A percentile compares a stretch with the other conserved stretches of the same genome.
Conservation (phyloP, 225 moss, liverwort and hornwort species). For the Lunularia cruciata region DNA sequence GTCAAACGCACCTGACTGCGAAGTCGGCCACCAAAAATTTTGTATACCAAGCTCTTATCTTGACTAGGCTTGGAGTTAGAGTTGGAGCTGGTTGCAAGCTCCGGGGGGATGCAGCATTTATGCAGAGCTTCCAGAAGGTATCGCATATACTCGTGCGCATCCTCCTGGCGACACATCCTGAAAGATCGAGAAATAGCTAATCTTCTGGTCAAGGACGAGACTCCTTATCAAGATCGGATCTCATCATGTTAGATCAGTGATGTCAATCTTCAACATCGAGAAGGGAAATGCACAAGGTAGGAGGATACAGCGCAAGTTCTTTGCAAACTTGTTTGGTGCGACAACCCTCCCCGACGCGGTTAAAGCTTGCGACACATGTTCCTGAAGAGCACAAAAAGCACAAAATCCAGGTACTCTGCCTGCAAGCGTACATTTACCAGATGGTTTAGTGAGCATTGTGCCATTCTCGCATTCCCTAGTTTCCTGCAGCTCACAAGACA, state of each 20-base stretch:
- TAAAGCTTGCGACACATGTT: slow-evolving; percentile 83
- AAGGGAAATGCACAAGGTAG: not conserved
- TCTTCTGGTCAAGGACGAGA: slow-evolving; percentile 40
- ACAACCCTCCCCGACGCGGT: slow-evolving; percentile 72
- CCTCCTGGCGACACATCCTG: slow-evolving; percentile 91
- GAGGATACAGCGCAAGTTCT: slow-evolving; percentile 88
- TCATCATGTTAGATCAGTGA: not conserved
- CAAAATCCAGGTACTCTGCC: slow-evolving; percentile 93
- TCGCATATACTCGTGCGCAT: slow-evolving; percentile 97
- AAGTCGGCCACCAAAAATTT: slow-evolving; percentile 89
- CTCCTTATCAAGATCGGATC: not conserved
- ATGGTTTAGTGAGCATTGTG: not conserved
- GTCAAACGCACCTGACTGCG: slow-evolving; percentile 74
- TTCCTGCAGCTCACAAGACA: not conserved
- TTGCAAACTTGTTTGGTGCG: slow-evolving; percentile 78
- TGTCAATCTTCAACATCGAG: not conserved
- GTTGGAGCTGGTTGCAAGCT: slow-evolving; percentile 62
- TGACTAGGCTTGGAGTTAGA: slow-evolving; percentile 59
- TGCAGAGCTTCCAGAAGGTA: slow-evolving; percentile 84
- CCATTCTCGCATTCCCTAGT: not conserved
- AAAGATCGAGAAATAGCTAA: slow-evolving; percentile 80
- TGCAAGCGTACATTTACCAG: slow-evolving; percentile 31
- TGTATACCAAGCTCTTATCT: slow-evolving; percentile 82
- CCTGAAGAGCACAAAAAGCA: slow-evolving; percentile 94
- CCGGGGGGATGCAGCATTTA: slow-evolving; percentile 81